A percentile compares a stretch with the other conserved stretches of the same genome.
phyloP scores from a whole-genome alignment of 2,329 filamentous ascomycete genomes.

The Anthostomella pinea region DNA sequence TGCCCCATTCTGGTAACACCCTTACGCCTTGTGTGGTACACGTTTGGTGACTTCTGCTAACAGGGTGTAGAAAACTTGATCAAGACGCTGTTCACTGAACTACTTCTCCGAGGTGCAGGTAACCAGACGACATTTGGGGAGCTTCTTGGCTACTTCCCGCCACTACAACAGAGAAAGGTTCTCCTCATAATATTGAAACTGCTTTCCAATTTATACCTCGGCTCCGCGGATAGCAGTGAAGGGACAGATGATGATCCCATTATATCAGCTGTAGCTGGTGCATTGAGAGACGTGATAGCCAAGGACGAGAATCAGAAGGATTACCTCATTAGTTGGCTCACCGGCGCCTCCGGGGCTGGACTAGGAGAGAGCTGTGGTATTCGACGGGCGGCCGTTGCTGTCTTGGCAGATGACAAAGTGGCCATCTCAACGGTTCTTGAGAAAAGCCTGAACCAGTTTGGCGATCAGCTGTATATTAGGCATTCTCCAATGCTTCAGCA shows the following conservation, averaged over 20 bases:
- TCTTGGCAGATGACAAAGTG: slow-evolving; percentile 50
- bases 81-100: slow-evolving; percentile 23
- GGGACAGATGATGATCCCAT: slow-evolving; percentile 29
- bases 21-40: neutral
- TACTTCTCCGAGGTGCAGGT: slow-evolving; percentile 22
- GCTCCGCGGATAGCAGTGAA: slow-evolving; percentile 32
- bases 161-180: slow-evolving; percentile 43
- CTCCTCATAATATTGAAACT: slow-evolving; percentile 40
- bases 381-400: slow-evolving; percentile 62
- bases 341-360: slow-evolving; percentile 61
- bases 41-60: slow-evolving; percentile 1
- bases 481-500: slow-evolving; percentile 84
- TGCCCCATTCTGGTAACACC: slow-evolving; percentile 68
- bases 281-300: slow-evolving; percentile 50
- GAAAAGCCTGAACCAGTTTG: slow-evolving; percentile 70
- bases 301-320: slow-evolving; percentile 47
- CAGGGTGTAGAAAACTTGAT: slow-evolving; percentile 43
- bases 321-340: slow-evolving; percentile 63
- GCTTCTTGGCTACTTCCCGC: slow-evolving; percentile 36
- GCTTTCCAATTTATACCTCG: slow-evolving; percentile 45
- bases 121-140: slow-evolving; percentile 27
- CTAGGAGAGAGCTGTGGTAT: slow-evolving; percentile 63
- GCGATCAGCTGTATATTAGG: slow-evolving; percentile 81
- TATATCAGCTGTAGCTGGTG: slow-evolving; percentile 57
- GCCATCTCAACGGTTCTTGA: slow-evolving; percentile 59